Evolutionary conservation across 2,329 filamentous ascomycete genomes (phyloP).

Genomic region (Trichoderma koningiopsis): DNA sequence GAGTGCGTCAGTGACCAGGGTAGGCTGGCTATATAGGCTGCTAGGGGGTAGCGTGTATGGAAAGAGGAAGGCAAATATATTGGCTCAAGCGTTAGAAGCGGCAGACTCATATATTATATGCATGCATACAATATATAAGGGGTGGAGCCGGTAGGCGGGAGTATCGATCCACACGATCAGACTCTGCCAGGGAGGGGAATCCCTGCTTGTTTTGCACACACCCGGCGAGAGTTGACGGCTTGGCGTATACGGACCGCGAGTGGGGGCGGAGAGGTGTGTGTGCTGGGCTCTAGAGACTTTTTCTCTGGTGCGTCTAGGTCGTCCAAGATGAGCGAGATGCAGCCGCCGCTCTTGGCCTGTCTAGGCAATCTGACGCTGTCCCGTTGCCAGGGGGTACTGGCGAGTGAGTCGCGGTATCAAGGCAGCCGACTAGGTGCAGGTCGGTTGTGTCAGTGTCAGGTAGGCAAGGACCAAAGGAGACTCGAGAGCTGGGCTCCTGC

Average conservation of each 20-base stretch:
- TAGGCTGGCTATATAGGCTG: slow-evolving; percentile 14
- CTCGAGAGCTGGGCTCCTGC: neutral
- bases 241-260: slow-evolving; percentile 24
- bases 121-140: slow-evolving; percentile 18
- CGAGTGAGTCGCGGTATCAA: slow-evolving; percentile 4
- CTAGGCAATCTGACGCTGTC: slow-evolving; percentile 17
- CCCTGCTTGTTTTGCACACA: slow-evolving; percentile 10
- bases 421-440: neutral
- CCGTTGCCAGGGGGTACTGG: neutral
- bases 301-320: neutral
- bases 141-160: slow-evolving; percentile 21
- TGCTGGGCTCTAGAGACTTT: neutral
- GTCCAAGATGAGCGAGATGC: slow-evolving; percentile 15
- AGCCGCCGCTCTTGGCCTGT: slow-evolving; percentile 1
- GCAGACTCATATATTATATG: slow-evolving; percentile 23
- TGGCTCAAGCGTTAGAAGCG: neutral
- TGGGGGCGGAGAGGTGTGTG: slow-evolving; percentile 23
- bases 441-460: slow-evolving; percentile 1
- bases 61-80: slow-evolving; percentile 12
- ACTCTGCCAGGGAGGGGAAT: slow-evolving; percentile 16
- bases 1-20: slow-evolving; percentile 21
- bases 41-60: slow-evolving; percentile 11
- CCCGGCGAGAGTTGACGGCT: slow-evolving; percentile 17
- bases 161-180: slow-evolving; percentile 21
- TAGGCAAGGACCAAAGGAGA: neutral